Evolutionary conservation across 345 rosid genomes (phyloP).

Genomic region (Acer yangbiense): DNA sequence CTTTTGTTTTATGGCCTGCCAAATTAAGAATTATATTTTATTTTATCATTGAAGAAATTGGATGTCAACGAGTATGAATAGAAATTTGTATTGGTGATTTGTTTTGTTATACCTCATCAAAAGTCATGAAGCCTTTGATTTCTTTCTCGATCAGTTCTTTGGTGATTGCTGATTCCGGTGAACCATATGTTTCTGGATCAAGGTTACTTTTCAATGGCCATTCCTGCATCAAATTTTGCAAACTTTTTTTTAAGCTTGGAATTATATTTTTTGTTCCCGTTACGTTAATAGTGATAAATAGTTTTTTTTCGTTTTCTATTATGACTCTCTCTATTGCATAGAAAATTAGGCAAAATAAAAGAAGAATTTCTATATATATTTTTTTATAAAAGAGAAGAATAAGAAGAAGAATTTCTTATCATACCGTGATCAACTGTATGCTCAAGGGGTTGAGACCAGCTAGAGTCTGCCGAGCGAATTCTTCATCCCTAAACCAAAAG

Average conservation of each 20-base stretch:
- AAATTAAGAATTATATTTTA: not conserved
- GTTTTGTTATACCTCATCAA: conserved; percentile 51
- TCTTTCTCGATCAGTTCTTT: conserved; percentile 50
- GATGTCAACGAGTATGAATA: not conserved
- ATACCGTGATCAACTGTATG: conserved; percentile 62
- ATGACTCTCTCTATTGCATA: too few species aligned
- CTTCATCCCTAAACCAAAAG: conserved; percentile 80
- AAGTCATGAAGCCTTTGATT: conserved; percentile 51
- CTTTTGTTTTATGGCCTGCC: conserved; percentile 57
- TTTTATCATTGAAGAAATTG: too few species aligned
- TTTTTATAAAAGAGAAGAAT: too few species aligned
- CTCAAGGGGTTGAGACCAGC: conserved; percentile 78
- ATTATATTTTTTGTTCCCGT: too few species aligned
- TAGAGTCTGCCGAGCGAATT: conserved; percentile 73
- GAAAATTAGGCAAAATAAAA: too few species aligned
- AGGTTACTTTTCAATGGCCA: conserved; percentile 83
- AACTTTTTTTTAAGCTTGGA: not conserved
- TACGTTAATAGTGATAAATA: not conserved
- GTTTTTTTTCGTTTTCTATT: not conserved
- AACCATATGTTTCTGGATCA: conserved; percentile 66
- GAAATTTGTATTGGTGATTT: too few species aligned
- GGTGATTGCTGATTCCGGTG: conserved; percentile 67
- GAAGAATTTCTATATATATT: too few species aligned
- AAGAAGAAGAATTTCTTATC: not conserved
- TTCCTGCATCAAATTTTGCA: conserved; percentile 45